Percentiles rank a stretch among this genome's conserved stretches.
phyloP scores from a whole-genome alignment of 805 yeast genomes.

The Cyberlindnera mississippiensis region DNA sequence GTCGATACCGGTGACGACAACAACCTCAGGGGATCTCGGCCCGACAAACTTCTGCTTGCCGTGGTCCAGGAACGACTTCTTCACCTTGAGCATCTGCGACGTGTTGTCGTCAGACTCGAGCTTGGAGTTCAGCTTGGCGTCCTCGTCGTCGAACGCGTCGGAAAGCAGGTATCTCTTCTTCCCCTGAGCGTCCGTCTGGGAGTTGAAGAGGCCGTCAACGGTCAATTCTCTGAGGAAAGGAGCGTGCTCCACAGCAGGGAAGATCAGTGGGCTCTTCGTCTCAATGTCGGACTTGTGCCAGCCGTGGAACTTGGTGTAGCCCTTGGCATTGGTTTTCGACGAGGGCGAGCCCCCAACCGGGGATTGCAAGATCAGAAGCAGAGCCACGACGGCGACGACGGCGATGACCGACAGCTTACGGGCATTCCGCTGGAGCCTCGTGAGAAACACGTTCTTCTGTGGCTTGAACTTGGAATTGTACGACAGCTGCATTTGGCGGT shows the following conservation, averaged over 20 bases:
- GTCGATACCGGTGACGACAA: constrained; percentile 77
- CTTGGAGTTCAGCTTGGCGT: constrained; percentile 36
- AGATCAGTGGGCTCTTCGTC: constrained; percentile 52
- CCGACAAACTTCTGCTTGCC: constrained; percentile 51
- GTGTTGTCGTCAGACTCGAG: constrained; percentile 28
- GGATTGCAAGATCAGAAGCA: constrained; percentile 10
- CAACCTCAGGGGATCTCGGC: constrained; percentile 52
- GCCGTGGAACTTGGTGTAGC: constrained; percentile 38
- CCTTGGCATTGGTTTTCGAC: constrained; percentile 7
- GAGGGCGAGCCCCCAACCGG: background rate
- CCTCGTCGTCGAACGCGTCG: constrained; percentile 39
- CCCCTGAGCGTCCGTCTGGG: constrained; percentile 44
- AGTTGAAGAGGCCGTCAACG: constrained; percentile 46
- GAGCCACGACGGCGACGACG: constrained; percentile 4
- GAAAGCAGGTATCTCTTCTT: constrained; percentile 29
- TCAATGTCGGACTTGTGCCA: constrained; percentile 41
- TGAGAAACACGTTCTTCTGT: constrained; percentile 15
- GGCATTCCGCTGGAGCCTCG: constrained; percentile 12
- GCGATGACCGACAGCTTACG: constrained; percentile 13
- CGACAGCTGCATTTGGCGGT: constrained; percentile 23
- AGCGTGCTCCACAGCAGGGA: constrained; percentile 74
- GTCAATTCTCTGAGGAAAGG: constrained; percentile 55
- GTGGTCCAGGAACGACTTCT: constrained; percentile 57
- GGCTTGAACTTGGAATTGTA: constrained; percentile 29
- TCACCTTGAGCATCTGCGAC: constrained; percentile 39